Percentiles rank a stretch among this genome's conserved stretches.
Conservation (phyloP, 78 protist species). For the Diacronema lutheri region DNA sequence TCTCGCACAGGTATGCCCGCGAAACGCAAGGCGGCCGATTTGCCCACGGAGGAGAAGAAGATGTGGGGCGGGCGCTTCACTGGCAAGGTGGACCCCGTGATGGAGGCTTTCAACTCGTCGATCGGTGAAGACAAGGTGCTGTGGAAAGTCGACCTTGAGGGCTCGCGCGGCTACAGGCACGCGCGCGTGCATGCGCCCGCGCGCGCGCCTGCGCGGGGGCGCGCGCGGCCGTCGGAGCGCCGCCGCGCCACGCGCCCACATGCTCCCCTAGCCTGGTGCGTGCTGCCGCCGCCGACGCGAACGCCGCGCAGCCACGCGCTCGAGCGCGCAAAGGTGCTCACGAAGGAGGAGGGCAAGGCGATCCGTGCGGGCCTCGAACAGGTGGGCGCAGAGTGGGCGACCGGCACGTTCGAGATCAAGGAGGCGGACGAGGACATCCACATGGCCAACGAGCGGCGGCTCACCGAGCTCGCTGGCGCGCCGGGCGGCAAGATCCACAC, state of each 20-base stretch:
- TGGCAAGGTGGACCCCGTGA: conserved; percentile 60
- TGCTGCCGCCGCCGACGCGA: background rate
- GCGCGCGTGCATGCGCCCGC: too few relatives aligned
- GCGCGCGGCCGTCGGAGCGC: too few relatives aligned
- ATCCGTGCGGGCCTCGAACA: conserved; percentile 46
- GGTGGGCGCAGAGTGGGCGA: conserved; percentile 40
- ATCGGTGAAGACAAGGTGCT: conserved; percentile 55
- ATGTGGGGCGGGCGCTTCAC: conserved; percentile 74
- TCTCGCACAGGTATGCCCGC: too few relatives aligned
- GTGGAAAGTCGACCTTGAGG: conserved; percentile 33
- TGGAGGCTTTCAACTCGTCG: conserved; percentile 64
- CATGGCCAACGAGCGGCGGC: conserved; percentile 76
- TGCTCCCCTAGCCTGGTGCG: background rate
- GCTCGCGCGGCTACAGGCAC: background rate
- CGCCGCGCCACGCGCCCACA: too few relatives aligned
- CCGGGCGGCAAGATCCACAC: conserved; percentile 74
- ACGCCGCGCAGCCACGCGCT: background rate
- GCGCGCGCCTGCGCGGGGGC: too few relatives aligned
- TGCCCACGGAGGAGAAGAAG: conserved; percentile 20
- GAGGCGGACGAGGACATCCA: conserved; percentile 77
- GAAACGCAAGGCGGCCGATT: too few relatives aligned
- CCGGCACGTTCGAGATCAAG: conserved; percentile 31
- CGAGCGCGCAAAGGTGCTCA: conserved; percentile 29
- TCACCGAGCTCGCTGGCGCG: conserved; percentile 61
- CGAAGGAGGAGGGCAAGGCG: conserved; percentile 39